These are phyloP conservation scores for Candida krabiensis DNA, from an alignment of 805 yeast species.

Conservation along the genomic window DNA sequence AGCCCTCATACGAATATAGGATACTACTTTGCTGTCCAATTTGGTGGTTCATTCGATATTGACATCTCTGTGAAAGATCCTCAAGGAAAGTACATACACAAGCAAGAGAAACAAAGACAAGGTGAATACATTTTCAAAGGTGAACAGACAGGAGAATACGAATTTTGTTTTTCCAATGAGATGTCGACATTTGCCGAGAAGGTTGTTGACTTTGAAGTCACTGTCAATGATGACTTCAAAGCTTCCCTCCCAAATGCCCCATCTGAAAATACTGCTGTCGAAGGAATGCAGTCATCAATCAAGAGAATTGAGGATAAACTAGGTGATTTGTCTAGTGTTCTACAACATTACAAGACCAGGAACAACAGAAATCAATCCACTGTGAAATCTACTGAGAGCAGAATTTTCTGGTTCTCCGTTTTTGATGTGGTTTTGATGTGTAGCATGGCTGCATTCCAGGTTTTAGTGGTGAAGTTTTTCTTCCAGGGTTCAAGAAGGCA, in stretches of 20 bases:
- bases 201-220: conserved; percentile 80
- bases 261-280: conserved; percentile 53
- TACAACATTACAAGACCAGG: conserved; percentile 86
- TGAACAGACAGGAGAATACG: conserved; percentile 72
- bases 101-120: conserved; percentile 65
- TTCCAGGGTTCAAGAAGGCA: conserved; percentile 73
- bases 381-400: conserved; percentile 60
- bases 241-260: conserved; percentile 65
- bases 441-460: conserved; percentile 70
- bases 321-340: conserved; percentile 52
- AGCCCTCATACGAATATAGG: conserved; percentile 60
- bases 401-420: conserved; percentile 66
- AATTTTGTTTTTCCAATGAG: conserved; percentile 80
- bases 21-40: conserved; percentile 80
- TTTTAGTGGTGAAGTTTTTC: conserved; percentile 64
- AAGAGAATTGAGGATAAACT: conserved; percentile 60
- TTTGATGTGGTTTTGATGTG: conserved; percentile 64
- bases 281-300: conserved; percentile 54
- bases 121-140: conserved; percentile 79
- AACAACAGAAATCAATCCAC: conserved; percentile 88
- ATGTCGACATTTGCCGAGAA: conserved; percentile 83
- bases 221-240: conserved; percentile 51
- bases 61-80: conserved; percentile 69
- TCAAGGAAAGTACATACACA: conserved; percentile 48
- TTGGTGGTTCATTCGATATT: conserved; percentile 78